Base-by-base conservation (phyloP, 2,329 filamentous ascomycete species). In the Torrubiella hemipterigena region DNA sequence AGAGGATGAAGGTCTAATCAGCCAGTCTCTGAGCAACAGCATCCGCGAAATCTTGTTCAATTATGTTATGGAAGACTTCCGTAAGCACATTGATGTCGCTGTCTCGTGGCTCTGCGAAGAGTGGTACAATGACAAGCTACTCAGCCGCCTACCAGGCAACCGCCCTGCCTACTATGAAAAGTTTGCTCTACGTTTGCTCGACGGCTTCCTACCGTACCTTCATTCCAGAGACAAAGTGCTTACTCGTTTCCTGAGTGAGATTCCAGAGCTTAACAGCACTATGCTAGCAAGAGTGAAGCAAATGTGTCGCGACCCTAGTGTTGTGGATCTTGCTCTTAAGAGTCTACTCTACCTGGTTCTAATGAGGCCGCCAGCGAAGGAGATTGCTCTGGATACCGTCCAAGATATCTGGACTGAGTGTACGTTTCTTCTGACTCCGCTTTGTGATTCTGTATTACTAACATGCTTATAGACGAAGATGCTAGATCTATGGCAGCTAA, bases 101-200 rank as follows among this genome's bases (percentile, higher is more conserved):
- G 85, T 96, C 31, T 78, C 80, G 7, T 98, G 91, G 91, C 67
- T 98, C 12, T 93, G 81, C 45, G 91, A 98, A 54, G 91, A 98
- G 57, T 98, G 91, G 89, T 96, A 94, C 55, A 93, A 87, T 46
- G 89, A 96, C 52, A 76, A 55, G 52, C 57, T 61, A 40, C 58
- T 52, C 38, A 59, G 48, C 35, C 62, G 54, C 32, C 48, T 49
- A n/a, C 54, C 53, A 20, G 51, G 52, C 9, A 61, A 67, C 24
- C 65, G 67, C 7, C 64, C 70, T 4, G 49, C 69, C 20, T 73
- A 91, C 52, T 95, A 94, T 54, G 76, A 85, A 37, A 74, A 74
- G 47, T 93, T 82, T 70, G 75, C 77, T 3, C 56, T 87, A 38
- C 79, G 77, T 37, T 66, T 96, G n/a, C 66, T 98, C 13, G 86